Evolutionary conservation across 495 filamentous ascomycete species (phyloP), one percentile per base, ranked within the genome.

Genomic region (Aspergillus conjunctus): DNA sequence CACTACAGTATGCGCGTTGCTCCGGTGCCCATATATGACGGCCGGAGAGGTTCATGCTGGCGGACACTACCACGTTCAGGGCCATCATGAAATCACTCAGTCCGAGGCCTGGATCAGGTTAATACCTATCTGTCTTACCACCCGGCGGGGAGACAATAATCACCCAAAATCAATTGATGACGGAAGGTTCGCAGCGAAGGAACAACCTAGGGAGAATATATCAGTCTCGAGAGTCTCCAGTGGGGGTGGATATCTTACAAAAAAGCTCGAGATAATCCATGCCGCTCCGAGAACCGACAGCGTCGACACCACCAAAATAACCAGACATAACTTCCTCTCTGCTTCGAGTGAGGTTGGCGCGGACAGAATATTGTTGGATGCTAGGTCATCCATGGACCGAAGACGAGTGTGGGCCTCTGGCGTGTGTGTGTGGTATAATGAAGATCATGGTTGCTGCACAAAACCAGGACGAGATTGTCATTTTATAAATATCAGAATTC

Each of bases 41-140:
- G 4, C 55, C 55, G 32, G 44, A 22, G 17, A 58, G 44, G 15
- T 58, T 58, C 55, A 58, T 50, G 55, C 55, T 58, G 2, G 55
- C 46, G 2, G 55, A 58, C 4, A 50, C 4, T 7, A 41, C 20
- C 44, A 58, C 55, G 45, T 58, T 58, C 18, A 58, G 17, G 10
- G 55, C 55, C 55, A 58, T 58, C 55, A 58, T 50, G 55, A 50
- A 50, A 31, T 58, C 55, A 30, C 55, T 58, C 11, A 58, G 3
- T 12, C 55, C 55, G 6, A 58, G 45, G 4, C 55, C 55, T 58
- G 7, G 17, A n/a, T 41, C 30, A 26, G 26, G 26, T 26, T 26
- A 26, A 26, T 26, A 2, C 26, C 2, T 26, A 5, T 26, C 5
- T 5, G 5, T 26, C 2, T 26, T 26, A 2, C 26, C 26, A 2